phyloP scores from a whole-genome alignment of 306 rosid species.

The Glycine tomentella region DNA sequence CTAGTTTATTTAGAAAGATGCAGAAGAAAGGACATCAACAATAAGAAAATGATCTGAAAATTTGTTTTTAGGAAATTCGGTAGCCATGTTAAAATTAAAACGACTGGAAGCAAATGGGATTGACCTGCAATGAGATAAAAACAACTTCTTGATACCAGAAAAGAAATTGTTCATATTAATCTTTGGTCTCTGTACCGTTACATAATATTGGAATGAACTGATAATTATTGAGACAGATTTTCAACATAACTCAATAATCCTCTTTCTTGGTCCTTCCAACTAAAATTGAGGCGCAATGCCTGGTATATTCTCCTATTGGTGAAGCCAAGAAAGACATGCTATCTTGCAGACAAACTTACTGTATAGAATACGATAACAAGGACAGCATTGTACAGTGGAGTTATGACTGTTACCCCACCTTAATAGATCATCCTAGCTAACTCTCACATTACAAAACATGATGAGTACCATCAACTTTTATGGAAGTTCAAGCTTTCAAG shows the following conservation, averaged over 20 bases:
- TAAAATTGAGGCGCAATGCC: neutral
- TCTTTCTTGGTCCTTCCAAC: constrained; percentile 1
- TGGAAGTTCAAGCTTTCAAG: constrained; percentile 38
- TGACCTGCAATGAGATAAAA: constrained; percentile 10
- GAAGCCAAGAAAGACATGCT: constrained; percentile 14
- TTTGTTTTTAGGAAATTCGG: neutral
- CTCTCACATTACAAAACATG: constrained; percentile 15
- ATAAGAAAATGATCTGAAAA: constrained; percentile 15
- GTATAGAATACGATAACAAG: constrained; percentile 13
- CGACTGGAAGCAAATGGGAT: constrained; percentile 3
- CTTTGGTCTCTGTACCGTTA: neutral
- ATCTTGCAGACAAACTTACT: neutral
- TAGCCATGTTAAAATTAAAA: neutral
- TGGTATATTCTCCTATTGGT: neutral
- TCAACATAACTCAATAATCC: constrained; percentile 10
- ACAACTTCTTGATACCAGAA: neutral
- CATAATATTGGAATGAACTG: constrained; percentile 7
- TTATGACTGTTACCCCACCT: constrained; percentile 7
- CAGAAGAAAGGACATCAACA: neutral
- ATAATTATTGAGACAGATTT: constrained; percentile 13
- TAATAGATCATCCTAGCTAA: constrained; percentile 23
- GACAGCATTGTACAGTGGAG: constrained; percentile 17
- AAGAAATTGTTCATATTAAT: neutral
- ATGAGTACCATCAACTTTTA: neutral
- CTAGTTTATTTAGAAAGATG: constrained; percentile 1